Base-by-base conservation (phyloP, 306 rosid species). In the Arachis hypogaea region DNA sequence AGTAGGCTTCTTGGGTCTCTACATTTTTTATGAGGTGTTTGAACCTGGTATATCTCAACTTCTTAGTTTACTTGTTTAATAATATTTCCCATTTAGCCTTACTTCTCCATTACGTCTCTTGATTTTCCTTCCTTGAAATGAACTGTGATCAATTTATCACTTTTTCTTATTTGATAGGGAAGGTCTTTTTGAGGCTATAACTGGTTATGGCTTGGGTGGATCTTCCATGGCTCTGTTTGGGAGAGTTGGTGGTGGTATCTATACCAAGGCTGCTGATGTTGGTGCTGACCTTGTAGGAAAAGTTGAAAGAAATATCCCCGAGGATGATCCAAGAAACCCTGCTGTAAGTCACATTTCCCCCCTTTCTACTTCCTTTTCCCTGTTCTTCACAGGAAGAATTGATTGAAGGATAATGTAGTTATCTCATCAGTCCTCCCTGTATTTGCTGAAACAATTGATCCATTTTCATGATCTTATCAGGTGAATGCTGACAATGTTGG, bases 401-500 rank as follows among this genome's bases (percentile, higher is more conserved):
- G n/a, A 58, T 49, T 43, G 7, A 4, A 28, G 45, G 68, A 18
- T 55, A 9, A 38, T 45, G 54, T 44, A 47, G 67, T 38, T 67
- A 3, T 38, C 50, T 41, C 9, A 7, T 2, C 41, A n/a, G 49
- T 29, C 44, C 10, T 45, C 28, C 11, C 14, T 72, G 18, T 71
- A 47, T 72, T 72, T 60, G 11, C 12, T 44, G 52, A 50, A 38
- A 42, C 51, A 57, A 36, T 44, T 36, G 45, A 33, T n/a, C 45
- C 11, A 9, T 49, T 45, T 73, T n/a, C 62, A 28, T 71, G 71
- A 30, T 75, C 73, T 77, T 45, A 73, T 66, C 72, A 90, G 96
- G 96, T 90, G 69, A 90, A 87, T 81, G 96, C 96, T 54, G 96
- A 90, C 85, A 90, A 90, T 76, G 96, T 90, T 71, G 96, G 93